Percentiles rank a stretch among this genome's conserved stretches.
Conservation (phyloP, 2,329 filamentous ascomycete genomes). For the Microcyclospora pomicola region DNA sequence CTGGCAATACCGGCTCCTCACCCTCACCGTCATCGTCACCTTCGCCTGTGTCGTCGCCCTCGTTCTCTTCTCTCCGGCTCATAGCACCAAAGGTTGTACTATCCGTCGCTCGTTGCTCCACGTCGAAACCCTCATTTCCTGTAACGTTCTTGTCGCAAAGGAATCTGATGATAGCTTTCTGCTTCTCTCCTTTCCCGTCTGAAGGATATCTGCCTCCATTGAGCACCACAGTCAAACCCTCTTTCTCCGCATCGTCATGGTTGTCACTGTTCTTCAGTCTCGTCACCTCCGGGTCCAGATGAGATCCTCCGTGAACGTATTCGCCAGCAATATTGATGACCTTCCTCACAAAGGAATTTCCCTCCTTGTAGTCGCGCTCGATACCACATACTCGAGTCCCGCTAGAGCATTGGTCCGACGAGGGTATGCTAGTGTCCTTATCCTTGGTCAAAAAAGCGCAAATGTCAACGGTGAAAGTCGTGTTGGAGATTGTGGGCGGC, state of each 20-base stretch:
- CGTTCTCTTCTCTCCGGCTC: constrained; percentile 19
- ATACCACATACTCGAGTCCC: constrained; percentile 69
- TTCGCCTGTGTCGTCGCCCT: constrained; percentile 17
- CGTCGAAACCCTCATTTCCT: constrained; percentile 58
- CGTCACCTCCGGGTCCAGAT: constrained; percentile 51
- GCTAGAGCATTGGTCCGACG: constrained; percentile 44
- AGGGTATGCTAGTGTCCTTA: constrained; percentile 40
- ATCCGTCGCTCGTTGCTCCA: constrained; percentile 42
- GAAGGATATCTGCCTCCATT: constrained; percentile 41
- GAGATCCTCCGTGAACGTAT: constrained; percentile 42
- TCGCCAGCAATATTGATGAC: constrained; percentile 65
- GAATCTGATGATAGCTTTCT: constrained; percentile 74
- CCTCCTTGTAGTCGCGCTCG: constrained; percentile 39
- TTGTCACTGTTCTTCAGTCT: constrained; percentile 52
- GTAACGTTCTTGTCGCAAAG: constrained; percentile 60
- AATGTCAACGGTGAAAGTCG: constrained; percentile 69
- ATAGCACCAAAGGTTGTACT: constrained; percentile 38
- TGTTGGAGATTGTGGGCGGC: constrained; percentile 48
- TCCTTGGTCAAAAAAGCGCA: constrained; percentile 53
- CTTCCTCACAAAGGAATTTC: constrained; percentile 37
- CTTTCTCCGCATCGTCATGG: constrained; percentile 49
- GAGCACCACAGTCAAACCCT: constrained; percentile 60
- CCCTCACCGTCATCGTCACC: constrained; percentile 23
- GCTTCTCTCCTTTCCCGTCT: constrained; percentile 39
- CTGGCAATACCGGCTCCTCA: constrained; percentile 18